Evolutionary conservation across 352 stramenopile species (phyloP).

Genomic region (Saprolegnia diclina): DNA sequence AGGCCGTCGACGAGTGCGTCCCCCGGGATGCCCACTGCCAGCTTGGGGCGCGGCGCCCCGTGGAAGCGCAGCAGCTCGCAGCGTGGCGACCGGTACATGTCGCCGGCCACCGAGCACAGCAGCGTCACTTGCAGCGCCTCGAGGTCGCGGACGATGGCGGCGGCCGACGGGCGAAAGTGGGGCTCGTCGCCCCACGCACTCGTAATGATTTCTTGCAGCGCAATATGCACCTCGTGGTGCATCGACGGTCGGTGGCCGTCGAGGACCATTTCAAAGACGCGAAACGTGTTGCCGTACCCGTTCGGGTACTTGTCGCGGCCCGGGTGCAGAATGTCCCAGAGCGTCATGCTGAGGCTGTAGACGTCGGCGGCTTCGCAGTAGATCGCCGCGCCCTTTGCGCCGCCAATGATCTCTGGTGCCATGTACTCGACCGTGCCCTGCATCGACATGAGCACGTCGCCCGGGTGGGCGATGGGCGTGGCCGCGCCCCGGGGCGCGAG

Average conservation of each 20-base stretch:
- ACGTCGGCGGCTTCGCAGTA: slow-evolving; percentile 48
- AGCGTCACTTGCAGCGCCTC: slow-evolving; percentile 33
- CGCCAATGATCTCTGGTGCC: slow-evolving; percentile 52
- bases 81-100: slow-evolving; percentile 23
- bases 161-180: slow-evolving; percentile 27
- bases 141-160: slow-evolving; percentile 33
- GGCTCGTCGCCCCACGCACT: slow-evolving; percentile 33
- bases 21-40: slow-evolving; percentile 23
- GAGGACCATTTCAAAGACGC: slow-evolving; percentile 35
- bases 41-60: slow-evolving; percentile 12
- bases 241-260: slow-evolving; percentile 33
- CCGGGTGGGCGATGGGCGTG: slow-evolving; percentile 2
- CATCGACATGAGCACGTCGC: slow-evolving; percentile 25
- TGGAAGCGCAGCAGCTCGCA: slow-evolving; percentile 2
- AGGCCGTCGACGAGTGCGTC: slow-evolving; percentile 29
- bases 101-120: slow-evolving; percentile 27
- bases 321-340: slow-evolving; percentile 49
- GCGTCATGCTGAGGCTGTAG: slow-evolving; percentile 44
- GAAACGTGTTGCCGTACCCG: slow-evolving; percentile 27
- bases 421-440: slow-evolving; percentile 44
- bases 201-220: slow-evolving; percentile 31
- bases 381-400: slow-evolving; percentile 26
- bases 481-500: slow-evolving; percentile 25
- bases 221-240: slow-evolving; percentile 24
- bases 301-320: slow-evolving; percentile 31